Percentiles rank a stretch among this genome's conserved stretches.
These are phyloP conservation scores for Metschnikowia amazonensis DNA, from an alignment of 805 yeast genomes.

Conservation along the genomic window DNA sequence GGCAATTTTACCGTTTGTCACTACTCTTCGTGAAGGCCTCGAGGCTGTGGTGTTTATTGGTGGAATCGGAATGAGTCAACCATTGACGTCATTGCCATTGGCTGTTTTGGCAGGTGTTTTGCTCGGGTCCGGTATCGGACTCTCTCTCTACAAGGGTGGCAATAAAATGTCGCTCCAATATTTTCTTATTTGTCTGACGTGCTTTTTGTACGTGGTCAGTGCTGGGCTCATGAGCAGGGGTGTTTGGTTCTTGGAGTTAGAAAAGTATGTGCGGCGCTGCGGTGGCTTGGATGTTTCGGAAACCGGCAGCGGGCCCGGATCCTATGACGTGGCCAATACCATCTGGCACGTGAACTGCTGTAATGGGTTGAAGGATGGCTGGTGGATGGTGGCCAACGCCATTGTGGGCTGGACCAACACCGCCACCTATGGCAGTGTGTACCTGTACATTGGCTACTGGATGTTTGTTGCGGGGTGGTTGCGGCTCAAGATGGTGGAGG, in stretches of 20 bases:
- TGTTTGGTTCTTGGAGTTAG: constrained; percentile 42
- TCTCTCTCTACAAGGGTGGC: constrained; percentile 37
- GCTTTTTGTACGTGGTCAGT: constrained; percentile 41
- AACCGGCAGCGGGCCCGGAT: constrained; percentile 46
- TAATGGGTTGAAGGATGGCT: constrained; percentile 41
- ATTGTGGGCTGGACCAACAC: constrained; percentile 45
- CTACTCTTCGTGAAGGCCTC: constrained; percentile 28
- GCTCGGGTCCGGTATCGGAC: constrained; percentile 34
- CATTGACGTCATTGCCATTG: constrained; percentile 19
- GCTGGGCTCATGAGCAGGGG: constrained; percentile 45
- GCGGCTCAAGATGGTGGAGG: constrained; percentile 32
- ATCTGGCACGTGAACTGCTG: constrained; percentile 49
- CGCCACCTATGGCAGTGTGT: constrained; percentile 44
- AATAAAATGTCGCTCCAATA: constrained; percentile 41
- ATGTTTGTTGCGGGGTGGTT: constrained; percentile 29
- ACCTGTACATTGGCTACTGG: constrained; percentile 38
- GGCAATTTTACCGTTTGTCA: constrained; percentile 26
- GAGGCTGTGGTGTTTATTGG: constrained; percentile 69
- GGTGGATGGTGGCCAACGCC: constrained; percentile 47
- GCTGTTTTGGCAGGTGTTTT: constrained; percentile 27
- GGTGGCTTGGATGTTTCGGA: constrained; percentile 42
- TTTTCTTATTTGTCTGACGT: constrained; percentile 36
- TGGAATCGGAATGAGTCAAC: constrained; percentile 26
- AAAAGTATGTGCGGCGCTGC: constrained; percentile 34
- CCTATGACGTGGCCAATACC: constrained; percentile 37